Evolutionary conservation across 2,329 filamentous ascomycete genomes (phyloP).

Genomic region (Penicillium frequentans): DNA sequence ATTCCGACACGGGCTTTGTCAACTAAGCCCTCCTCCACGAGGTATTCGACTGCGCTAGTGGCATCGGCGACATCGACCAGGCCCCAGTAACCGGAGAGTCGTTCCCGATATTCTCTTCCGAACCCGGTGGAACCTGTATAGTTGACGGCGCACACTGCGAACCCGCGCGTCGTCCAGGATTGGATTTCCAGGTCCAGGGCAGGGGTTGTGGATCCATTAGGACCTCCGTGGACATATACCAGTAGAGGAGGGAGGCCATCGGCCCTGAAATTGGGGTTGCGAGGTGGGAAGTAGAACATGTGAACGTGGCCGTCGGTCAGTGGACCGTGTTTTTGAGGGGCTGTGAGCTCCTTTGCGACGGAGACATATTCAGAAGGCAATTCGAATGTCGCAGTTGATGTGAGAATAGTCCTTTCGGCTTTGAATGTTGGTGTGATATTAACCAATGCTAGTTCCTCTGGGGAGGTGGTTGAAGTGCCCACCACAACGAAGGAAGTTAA

Average conservation of each 20-base stretch:
- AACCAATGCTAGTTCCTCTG: slow-evolving; percentile 21
- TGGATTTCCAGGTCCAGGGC: slow-evolving; percentile 50
- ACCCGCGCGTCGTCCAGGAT: slow-evolving; percentile 57
- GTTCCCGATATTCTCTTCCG: slow-evolving; percentile 52
- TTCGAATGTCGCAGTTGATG: slow-evolving; percentile 18
- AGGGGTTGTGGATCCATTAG: slow-evolving; percentile 48
- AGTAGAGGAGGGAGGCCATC: slow-evolving; percentile 51
- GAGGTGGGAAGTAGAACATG: slow-evolving; percentile 53
- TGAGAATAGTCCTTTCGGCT: slow-evolving; percentile 9
- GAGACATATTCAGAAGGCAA: slow-evolving; percentile 20
- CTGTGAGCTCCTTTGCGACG: slow-evolving; percentile 37
- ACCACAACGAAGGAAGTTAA: slow-evolving; percentile 20
- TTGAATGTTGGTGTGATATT: slow-evolving; percentile 9
- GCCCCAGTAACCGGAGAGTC: slow-evolving; percentile 54
- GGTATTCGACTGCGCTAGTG: slow-evolving; percentile 47
- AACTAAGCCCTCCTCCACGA: slow-evolving; percentile 41
- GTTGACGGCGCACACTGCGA: slow-evolving; percentile 53
- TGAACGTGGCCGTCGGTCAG: slow-evolving; percentile 32
- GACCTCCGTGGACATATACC: slow-evolving; percentile 53
- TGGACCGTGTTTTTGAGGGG: slow-evolving; percentile 32
- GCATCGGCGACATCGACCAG: slow-evolving; percentile 54
- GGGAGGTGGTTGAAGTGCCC: slow-evolving; percentile 18
- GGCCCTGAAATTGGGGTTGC: slow-evolving; percentile 46
- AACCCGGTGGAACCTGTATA: slow-evolving; percentile 56
- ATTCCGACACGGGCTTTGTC: slow-evolving; percentile 47